Evolutionary conservation across 2,329 filamentous ascomycete species (phyloP).

Genomic region (Aspergillus sp.): DNA sequence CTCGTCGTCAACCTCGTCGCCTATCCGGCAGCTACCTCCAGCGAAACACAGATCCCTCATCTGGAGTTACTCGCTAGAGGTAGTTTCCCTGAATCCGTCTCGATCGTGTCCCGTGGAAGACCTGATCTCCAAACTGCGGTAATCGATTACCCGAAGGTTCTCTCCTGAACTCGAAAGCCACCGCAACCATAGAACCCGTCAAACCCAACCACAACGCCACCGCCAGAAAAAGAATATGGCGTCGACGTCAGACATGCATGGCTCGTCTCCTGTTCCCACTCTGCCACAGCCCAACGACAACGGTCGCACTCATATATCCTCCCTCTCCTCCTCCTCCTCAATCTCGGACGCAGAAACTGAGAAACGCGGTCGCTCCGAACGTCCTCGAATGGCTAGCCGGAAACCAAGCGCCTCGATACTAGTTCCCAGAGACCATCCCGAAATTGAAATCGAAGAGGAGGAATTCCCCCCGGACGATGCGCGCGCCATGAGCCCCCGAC

Average conservation of each 20-base stretch:
- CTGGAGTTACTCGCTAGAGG: conserved; percentile 38
- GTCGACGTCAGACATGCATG: conserved; percentile 34
- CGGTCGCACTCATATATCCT: conserved; percentile 39
- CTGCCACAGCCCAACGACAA: conserved; percentile 39
- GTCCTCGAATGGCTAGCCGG: conserved; percentile 68
- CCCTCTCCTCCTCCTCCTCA: conserved; percentile 46
- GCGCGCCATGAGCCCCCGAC: conserved; percentile 86
- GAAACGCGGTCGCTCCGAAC: conserved; percentile 46
- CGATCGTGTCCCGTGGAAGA: not conserved
- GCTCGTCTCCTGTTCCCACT: conserved; percentile 37
- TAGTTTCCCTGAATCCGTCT: conserved; percentile 23
- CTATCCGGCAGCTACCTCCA: conserved; percentile 34
- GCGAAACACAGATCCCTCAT: conserved; percentile 36
- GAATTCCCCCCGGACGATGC: conserved; percentile 84
- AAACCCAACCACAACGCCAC: conserved; percentile 14
- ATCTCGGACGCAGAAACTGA: conserved; percentile 47
- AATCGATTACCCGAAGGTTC: conserved; percentile 10
- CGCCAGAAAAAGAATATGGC: conserved; percentile 27
- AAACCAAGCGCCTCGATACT: conserved; percentile 82
- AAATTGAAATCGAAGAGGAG: conserved; percentile 69
- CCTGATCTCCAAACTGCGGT: conserved; percentile 4
- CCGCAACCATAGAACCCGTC: conserved; percentile 11
- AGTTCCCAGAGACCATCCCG: conserved; percentile 71
- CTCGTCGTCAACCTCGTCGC: conserved; percentile 14
- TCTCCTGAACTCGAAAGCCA: conserved; percentile 9